These are phyloP conservation scores for Fistulinella cinereoalba DNA, from an alignment of 1,284 basidiomycete genomes.

Conservation along the genomic window DNA sequence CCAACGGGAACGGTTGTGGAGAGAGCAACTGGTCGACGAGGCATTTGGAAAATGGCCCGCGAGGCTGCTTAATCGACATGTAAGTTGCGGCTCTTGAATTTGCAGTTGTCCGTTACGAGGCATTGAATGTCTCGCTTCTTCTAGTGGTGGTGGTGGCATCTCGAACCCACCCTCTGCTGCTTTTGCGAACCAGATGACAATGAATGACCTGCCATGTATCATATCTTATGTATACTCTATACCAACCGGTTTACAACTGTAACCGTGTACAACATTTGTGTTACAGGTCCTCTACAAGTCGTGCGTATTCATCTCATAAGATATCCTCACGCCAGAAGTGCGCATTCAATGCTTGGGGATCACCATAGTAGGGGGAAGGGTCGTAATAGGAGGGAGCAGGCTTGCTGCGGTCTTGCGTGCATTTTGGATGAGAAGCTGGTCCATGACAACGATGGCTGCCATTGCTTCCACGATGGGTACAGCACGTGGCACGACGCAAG, in stretches of 20 bases:
- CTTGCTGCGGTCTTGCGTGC: constrained; percentile 66
- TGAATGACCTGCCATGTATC: constrained; percentile 12
- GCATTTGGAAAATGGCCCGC: constrained; percentile 67
- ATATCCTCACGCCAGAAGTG: constrained; percentile 7
- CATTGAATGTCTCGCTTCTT: background rate
- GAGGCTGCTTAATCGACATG: constrained; percentile 63
- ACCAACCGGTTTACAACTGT: background rate
- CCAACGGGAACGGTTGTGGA: constrained; percentile 32
- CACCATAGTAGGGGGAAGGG: constrained; percentile 85
- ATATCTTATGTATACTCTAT: background rate
- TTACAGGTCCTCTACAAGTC: constrained; percentile 13
- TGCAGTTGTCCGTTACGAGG: background rate
- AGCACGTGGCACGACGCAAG: constrained; percentile 96
- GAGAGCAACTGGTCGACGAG: constrained; percentile 43
- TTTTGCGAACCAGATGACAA: constrained; percentile 35
- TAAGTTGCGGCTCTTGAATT: too few relatives aligned
- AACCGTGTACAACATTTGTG: constrained; percentile 10
- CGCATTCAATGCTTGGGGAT: constrained; percentile 41
- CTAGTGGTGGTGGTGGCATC: constrained; percentile 79
- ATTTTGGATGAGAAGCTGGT: constrained; percentile 85
- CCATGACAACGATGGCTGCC: constrained; percentile 95
- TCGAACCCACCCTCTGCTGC: constrained; percentile 63
- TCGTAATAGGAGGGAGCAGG: constrained; percentile 74
- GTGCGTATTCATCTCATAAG: too few relatives aligned
- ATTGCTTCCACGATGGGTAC: constrained; percentile 99